phyloP scores from a whole-genome alignment of 768 basidiomycete genomes.

The Austroboletus festivus region DNA sequence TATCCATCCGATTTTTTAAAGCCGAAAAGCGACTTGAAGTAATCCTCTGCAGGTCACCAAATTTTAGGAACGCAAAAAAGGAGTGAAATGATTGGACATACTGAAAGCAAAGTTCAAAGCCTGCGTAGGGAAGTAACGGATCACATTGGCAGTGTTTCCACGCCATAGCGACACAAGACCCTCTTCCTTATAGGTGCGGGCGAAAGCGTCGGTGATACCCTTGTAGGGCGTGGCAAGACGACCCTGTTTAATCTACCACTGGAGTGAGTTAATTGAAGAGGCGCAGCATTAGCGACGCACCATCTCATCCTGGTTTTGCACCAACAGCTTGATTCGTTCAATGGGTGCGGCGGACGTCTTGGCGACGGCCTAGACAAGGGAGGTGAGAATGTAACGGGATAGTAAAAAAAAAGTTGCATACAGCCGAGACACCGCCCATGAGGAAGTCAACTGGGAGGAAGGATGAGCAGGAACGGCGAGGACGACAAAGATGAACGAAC shows the following conservation, averaged over 20 bases:
- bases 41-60: constrained; percentile 59
- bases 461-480: constrained; percentile 11
- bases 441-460: constrained; percentile 73
- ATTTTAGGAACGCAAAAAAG: constrained; percentile 1
- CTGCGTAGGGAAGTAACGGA: constrained; percentile 99
- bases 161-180: constrained; percentile 95
- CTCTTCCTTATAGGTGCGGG: constrained; percentile 91
- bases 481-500: constrained; percentile 35
- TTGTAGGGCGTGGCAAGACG: constrained; percentile 96
- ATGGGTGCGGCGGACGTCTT: constrained; percentile 99
- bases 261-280: constrained; percentile 6
- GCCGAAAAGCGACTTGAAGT: constrained; percentile 98
- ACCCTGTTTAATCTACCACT: constrained; percentile 91
- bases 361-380: constrained; percentile 74
- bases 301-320: constrained; percentile 99
- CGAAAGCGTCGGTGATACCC: constrained; percentile 90
- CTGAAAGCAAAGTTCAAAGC: constrained; percentile 99
- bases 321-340: constrained; percentile 98
- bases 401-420: constrained; percentile 40
- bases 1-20: constrained; percentile 98
- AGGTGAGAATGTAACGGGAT: constrained; percentile 17
- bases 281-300: constrained; percentile 36
- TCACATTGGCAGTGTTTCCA: constrained; percentile 99
- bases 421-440: constrained; percentile 95
- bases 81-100: constrained; percentile 42